phyloP scores from a whole-genome alignment of 2,329 filamentous ascomycete genomes.

The Penicillium decumbens region DNA sequence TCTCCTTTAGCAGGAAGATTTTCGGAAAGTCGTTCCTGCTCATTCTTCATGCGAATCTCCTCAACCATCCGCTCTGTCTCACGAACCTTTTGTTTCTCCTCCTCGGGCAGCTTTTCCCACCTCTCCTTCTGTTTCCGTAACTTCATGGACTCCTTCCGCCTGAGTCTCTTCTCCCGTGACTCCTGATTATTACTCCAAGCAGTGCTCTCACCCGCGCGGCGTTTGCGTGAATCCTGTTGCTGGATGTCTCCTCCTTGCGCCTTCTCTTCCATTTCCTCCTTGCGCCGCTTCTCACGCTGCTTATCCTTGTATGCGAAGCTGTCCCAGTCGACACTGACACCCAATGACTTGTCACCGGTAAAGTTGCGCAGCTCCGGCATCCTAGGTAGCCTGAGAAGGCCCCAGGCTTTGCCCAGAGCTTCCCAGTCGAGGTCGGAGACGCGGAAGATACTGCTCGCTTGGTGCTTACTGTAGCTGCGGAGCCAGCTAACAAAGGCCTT shows the following conservation, averaged over 20 bases:
- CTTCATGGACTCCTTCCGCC: slow-evolving; percentile 60
- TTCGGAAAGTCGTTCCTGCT: slow-evolving; percentile 23
- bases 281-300: slow-evolving; percentile 61
- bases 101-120: slow-evolving; percentile 63
- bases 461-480: slow-evolving; percentile 83
- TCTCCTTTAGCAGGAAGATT: slow-evolving; percentile 19
- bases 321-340: slow-evolving; percentile 58
- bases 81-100: slow-evolving; percentile 59
- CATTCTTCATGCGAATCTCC: slow-evolving; percentile 58
- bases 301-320: slow-evolving; percentile 68
- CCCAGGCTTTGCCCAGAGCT: slow-evolving; percentile 77
- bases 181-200: slow-evolving; percentile 71
- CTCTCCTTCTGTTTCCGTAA: slow-evolving; percentile 61
- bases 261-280: slow-evolving; percentile 50
- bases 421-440: slow-evolving; percentile 77
- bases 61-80: slow-evolving; percentile 62
- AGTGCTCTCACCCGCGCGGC: slow-evolving; percentile 55
- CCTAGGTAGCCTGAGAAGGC: slow-evolving; percentile 75
- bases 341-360: slow-evolving; percentile 61
- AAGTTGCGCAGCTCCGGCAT: slow-evolving; percentile 86
- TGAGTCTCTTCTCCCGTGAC: slow-evolving; percentile 58
- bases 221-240: slow-evolving; percentile 48
- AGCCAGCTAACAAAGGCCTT: slow-evolving; percentile 92
- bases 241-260: slow-evolving; percentile 37
- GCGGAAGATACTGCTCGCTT: slow-evolving; percentile 86